phyloP scores from a whole-genome alignment of 1,284 basidiomycete genomes.

The Acaromyces ingoldii region DNA sequence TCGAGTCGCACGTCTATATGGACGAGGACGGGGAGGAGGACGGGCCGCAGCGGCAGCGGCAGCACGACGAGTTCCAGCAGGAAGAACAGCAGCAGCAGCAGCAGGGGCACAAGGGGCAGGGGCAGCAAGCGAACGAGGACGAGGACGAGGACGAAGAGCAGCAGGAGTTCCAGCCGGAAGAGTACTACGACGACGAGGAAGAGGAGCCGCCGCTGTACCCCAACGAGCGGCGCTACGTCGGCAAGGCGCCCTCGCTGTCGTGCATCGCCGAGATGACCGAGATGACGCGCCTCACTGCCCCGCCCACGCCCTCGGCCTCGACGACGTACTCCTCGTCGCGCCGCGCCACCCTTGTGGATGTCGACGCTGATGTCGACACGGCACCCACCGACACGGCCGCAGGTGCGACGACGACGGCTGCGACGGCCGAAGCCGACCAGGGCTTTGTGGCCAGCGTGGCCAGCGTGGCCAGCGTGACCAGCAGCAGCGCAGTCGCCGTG shows the following conservation, averaged over 20 bases:
- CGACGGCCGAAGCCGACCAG: too few relatives aligned
- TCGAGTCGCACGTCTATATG: slow-evolving; percentile 6
- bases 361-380: too few relatives aligned
- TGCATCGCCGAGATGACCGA: slow-evolving; percentile 44
- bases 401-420: too few relatives aligned
- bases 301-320: background rate
- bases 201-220: background rate
- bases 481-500: too few relatives aligned
- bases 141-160: slow-evolving; percentile 28
- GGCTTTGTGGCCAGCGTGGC: too few relatives aligned
- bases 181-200: slow-evolving; percentile 5
- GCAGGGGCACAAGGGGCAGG: too few relatives aligned
- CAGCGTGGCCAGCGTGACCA: too few relatives aligned
- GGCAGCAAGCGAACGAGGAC: slow-evolving; percentile 11
- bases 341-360: background rate
- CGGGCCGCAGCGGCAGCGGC: too few relatives aligned
- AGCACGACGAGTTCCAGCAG: too few relatives aligned
- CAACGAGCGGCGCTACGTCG: background rate
- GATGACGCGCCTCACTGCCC: slow-evolving; percentile 30
- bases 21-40: slow-evolving; percentile 34
- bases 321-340: background rate
- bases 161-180: slow-evolving; percentile 11
- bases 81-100: too few relatives aligned
- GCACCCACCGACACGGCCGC: too few relatives aligned
- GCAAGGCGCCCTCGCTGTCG: slow-evolving; percentile 15